Evolutionary conservation across 352 stramenopile species (phyloP).

Genomic region (Phytophthora sojae): DNA sequence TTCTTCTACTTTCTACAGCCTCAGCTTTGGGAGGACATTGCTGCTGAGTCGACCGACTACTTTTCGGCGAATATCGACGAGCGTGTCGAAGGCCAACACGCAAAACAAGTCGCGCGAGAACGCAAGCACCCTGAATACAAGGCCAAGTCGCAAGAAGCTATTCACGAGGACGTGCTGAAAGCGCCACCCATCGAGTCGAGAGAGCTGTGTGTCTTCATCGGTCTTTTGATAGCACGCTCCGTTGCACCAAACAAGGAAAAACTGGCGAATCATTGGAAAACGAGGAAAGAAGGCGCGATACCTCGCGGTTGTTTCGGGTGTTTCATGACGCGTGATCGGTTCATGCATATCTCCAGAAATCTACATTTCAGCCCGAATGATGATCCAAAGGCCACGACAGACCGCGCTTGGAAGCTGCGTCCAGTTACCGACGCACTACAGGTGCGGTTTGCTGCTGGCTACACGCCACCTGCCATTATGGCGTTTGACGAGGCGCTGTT

Average conservation of each 20-base stretch:
- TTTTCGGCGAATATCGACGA: constrained; percentile 6
- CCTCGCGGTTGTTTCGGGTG: constrained; percentile 1
- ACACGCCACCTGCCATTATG: neutral
- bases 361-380: constrained; percentile 6
- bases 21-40: constrained; percentile 6
- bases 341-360: constrained; percentile 12
- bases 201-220: constrained; percentile 7
- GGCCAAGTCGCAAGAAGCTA: neutral
- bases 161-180: neutral
- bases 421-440: constrained; percentile 2
- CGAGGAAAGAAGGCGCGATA: neutral
- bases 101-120: neutral
- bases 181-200: neutral
- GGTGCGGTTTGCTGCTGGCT: neutral
- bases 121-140: neutral
- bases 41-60: neutral
- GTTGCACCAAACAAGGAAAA: constrained; percentile 7
- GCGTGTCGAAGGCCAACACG: neutral
- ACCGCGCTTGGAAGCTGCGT: constrained; percentile 3
- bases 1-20: constrained; percentile 11
- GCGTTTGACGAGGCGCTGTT: constrained; percentile 11
- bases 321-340: constrained; percentile 4
- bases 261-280: neutral
- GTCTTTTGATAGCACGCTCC: neutral
- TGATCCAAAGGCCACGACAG: neutral